phyloP scores from a whole-genome alignment of 23 red algal genomes.

The Gracilaria domingensis region DNA sequence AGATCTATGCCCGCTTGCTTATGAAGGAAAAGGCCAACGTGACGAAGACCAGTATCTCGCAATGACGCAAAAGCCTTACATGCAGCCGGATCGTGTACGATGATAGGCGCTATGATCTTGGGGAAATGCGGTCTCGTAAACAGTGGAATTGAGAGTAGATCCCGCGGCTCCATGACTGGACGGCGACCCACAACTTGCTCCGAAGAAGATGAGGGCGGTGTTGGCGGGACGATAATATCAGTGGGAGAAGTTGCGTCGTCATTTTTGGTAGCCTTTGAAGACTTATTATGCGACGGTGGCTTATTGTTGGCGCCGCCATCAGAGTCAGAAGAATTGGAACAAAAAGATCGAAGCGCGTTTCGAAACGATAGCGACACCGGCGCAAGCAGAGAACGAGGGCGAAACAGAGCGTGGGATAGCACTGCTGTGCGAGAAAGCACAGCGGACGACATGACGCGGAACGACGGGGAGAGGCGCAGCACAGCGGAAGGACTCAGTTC shows the following conservation, averaged over 20 bases:
- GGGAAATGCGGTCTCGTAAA: conserved; percentile 90
- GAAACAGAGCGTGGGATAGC: not conserved
- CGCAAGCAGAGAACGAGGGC: not conserved
- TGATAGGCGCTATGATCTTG: conserved; percentile 83
- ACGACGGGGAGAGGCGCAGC: not conserved
- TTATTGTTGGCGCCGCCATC: not conserved
- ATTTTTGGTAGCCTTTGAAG: not conserved
- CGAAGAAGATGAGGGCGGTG: conserved; percentile 30
- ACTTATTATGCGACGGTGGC: not conserved
- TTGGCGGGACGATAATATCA: conserved; percentile 58
- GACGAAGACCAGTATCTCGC: conserved; percentile 82
- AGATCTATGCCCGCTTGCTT: conserved; percentile 79
- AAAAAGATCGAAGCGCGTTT: not conserved
- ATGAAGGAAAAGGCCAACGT: conserved; percentile 90
- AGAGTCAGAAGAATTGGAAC: not conserved
- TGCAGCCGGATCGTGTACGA: conserved; percentile 87
- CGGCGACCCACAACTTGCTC: conserved; percentile 67
- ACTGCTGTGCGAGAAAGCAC: not conserved
- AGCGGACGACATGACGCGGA: conserved; percentile 16
- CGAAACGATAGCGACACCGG: not conserved
- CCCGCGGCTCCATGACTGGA: conserved; percentile 54
- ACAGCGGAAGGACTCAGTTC: not conserved
- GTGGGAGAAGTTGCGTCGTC: conserved; percentile 13
- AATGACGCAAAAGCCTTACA: conserved; percentile 84
- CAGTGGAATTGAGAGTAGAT: conserved; percentile 81